Base-by-base conservation (phyloP, 148 eudicot genomes). In the Hydrangea macrophylla region DNA sequence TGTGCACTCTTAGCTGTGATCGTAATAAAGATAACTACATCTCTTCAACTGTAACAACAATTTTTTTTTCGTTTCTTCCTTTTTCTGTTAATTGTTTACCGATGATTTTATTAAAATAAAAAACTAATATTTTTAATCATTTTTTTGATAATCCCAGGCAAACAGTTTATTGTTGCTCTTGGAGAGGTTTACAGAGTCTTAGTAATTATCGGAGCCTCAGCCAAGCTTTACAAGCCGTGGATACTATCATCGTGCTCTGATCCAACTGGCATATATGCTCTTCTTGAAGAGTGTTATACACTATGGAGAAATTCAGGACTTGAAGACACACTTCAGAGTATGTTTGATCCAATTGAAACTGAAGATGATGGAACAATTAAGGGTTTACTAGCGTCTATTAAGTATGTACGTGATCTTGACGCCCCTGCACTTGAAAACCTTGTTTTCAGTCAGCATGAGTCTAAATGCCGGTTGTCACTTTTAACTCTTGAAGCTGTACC, bases 151-250 rank as follows among this genome's bases (percentile, higher is more conserved):
- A 63, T 57, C 62, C 20, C 92, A 92, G 98, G 93, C 36, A 90
- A 80, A 74, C 40, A 37, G 13, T 78, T 81, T 62, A 68, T 92
- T 55, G 66, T 68, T 55, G 86, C 90, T 36, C 81, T 90, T 20
- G 98, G 88, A 73, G 96, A 92, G 77, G 80, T 90, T 68, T 87
- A 81, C 72, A 90, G 90, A 76, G 88, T 78, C 37, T 82, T 82
- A 26, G 73, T 76, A 53, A 76, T 92, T 53, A 79, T 92, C 57
- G 84, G 74, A 69, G 64, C 85, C 44, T 85, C 98, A 45, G 81
- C 76, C 36, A 81, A 84, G 75, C 73, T 92, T 53, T 85, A 76
- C 79, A 83, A 76, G 73, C 90, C 92, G 37, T 90, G 96, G 93
- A 71, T 77, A 39, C 66, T 81, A 35, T 72, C 70, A 35, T 72